These are phyloP conservation scores for Dalechampia spathulata DNA, from an alignment of 441 rosid species.

Conservation along the genomic window DNA sequence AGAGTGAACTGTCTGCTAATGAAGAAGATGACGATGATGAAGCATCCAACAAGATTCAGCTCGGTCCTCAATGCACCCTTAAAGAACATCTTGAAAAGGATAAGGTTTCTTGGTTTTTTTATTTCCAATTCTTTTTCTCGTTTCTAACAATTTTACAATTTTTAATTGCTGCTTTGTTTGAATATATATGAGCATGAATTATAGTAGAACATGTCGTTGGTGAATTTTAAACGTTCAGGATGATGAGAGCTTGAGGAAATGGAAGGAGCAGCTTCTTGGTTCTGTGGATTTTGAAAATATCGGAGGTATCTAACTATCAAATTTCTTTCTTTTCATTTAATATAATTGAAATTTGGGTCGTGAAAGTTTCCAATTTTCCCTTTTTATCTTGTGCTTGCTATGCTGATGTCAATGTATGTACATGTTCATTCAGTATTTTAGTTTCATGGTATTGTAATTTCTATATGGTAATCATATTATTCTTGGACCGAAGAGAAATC, in stretches of 20 bases:
- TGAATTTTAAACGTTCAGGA: conserved; percentile 31
- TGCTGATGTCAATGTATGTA: neutral
- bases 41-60: conserved; percentile 30
- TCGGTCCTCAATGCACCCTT: conserved; percentile 76
- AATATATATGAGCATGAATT: neutral
- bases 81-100: conserved; percentile 65
- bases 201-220: neutral
- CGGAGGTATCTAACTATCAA: conserved; percentile 37
- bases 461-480: too few species aligned
- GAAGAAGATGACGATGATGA: conserved; percentile 55
- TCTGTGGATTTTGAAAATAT: conserved; percentile 59
- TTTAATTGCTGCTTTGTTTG: neutral
- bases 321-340: neutral
- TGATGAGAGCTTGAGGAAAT: conserved; percentile 81
- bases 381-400: neutral
- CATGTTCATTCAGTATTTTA: too few species aligned
- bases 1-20: conserved; percentile 33
- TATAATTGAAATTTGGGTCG: neutral
- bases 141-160: neutral
- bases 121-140: neutral
- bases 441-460: too few species aligned
- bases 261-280: conserved; percentile 91
- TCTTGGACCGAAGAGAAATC: too few species aligned
- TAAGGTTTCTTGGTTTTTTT: conserved; percentile 28
- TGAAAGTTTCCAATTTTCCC: neutral